Conservation (phyloP, 2,329 filamentous ascomycete species). For the Talaromyces funiculosus region DNA sequence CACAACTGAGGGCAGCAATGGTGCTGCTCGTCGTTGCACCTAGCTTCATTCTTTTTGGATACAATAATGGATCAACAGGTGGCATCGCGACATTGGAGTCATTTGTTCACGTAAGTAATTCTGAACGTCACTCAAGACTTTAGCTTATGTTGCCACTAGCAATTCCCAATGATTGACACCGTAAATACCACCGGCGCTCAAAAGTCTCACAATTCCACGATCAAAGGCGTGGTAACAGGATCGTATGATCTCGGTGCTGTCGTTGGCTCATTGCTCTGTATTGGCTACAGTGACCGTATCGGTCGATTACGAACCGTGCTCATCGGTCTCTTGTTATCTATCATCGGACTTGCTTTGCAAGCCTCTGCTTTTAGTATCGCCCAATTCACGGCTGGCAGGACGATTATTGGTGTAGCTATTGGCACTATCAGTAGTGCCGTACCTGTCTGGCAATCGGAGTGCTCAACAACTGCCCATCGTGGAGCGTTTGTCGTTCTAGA, state of each 20-base stretch:
- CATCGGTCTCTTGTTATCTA: conserved; percentile 34
- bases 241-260: conserved; percentile 45
- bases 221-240: conserved; percentile 43
- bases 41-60: conserved; percentile 9
- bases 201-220: conserved; percentile 41
- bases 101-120: conserved; percentile 3
- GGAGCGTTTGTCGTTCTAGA: conserved; percentile 40
- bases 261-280: conserved; percentile 43
- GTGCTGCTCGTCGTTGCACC: conserved; percentile 49
- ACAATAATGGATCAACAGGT: conserved; percentile 11
- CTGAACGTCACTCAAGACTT: no score
- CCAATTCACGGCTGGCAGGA: conserved; percentile 44
- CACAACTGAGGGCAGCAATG: conserved; percentile 61
- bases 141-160: conserved; percentile 13
- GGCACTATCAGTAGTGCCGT: conserved; percentile 42
- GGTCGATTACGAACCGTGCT: conserved; percentile 45
- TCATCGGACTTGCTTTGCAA: conserved; percentile 42
- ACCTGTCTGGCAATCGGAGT: conserved; percentile 41
- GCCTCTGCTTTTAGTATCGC: conserved; percentile 41
- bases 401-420: conserved; percentile 42
- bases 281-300: conserved; percentile 41
- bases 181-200: conserved; percentile 37
- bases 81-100: conserved; percentile 4
- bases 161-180: conserved; percentile 49
- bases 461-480: conserved; percentile 37